Conservation (phyloP, 805 yeast genomes). For the Barnettozyma vustinii region DNA sequence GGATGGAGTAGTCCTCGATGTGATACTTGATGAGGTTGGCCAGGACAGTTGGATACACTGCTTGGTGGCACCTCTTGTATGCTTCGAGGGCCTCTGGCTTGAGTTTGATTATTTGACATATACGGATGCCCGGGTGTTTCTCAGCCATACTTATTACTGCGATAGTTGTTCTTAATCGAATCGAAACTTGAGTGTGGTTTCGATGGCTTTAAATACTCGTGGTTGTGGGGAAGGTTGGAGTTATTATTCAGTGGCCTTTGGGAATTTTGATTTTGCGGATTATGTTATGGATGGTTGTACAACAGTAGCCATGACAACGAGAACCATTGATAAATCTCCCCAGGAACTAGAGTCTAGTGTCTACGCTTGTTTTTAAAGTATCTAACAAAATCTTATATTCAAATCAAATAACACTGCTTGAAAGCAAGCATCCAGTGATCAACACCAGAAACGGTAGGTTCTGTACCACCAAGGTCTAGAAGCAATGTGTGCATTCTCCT, state of each 20-base stretch:
- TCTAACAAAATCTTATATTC: neutral
- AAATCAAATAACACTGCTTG: neutral
- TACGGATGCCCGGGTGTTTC: constrained; percentile 32
- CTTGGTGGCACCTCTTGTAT: constrained; percentile 30
- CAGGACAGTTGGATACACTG: constrained; percentile 30
- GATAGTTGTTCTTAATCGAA: neutral
- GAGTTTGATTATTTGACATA: constrained; percentile 35
- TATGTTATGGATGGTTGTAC: too few species aligned
- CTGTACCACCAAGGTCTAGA: constrained; percentile 42
- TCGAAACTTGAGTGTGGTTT: neutral
- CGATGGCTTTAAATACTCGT: too few species aligned
- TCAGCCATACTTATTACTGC: constrained; percentile 6
- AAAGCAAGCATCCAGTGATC: neutral
- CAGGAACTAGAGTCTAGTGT: neutral
- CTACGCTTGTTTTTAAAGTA: neutral
- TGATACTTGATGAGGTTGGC: constrained; percentile 30
- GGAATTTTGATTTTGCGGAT: neutral
- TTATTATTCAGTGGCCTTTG: too few species aligned
- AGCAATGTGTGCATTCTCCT: constrained; percentile 46
- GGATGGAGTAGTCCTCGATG: constrained; percentile 38
- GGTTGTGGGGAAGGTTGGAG: too few species aligned
- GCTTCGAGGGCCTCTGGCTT: constrained; percentile 34
- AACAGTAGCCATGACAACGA: neutral
- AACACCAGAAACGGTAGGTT: constrained; percentile 48
- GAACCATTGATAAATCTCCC: too few species aligned